Evolutionary conservation across 106 monocot species (phyloP), one percentile per base, ranked within the genome.

Genomic region (Platanthera guangdongensis): DNA sequence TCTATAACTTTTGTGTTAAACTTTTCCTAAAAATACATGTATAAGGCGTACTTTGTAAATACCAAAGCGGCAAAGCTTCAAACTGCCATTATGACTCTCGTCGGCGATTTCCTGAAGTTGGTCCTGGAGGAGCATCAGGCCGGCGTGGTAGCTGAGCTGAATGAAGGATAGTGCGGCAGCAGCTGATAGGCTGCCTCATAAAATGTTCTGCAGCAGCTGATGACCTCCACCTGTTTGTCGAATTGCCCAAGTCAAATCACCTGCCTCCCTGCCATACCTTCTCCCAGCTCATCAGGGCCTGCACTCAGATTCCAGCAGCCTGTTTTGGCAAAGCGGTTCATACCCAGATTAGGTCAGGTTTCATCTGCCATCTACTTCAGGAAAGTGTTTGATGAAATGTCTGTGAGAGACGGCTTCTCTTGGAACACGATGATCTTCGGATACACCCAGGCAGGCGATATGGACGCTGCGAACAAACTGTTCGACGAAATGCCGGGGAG

Each of bases 401-500:
- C 13, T 8, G 76, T 74, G 0, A 86, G 84, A 74, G 91, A 91
- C 45, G 76, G 53, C 6, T 84, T 88, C 21, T 52, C 83, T 1
- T 91, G 88, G 85, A 84, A 86, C 28, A 68, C 82, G 16, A 91
- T 91, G 88, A 47, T 91, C 0, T 51, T 57, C 7, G 80, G 74
- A 13, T 64, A 80, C 22, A 49, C 70, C 5, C 54, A 77, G 2
- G 4, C 50, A n/a, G 81, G 86, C 14, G 76, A 82, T 59, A 25
- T 83, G 76, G 81, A 57, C 18, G 57, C 80, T 1, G 88, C 88
- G 5, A 57, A 73, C 48, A 74, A 19, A 1, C n/a, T 83, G 15
- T 87, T 90, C 54, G 79, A 80, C 4, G 75, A 84, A 28, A 88
- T 91, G 91, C 86, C 84, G 0, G 83, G 84, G 50, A 83, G 80